A percentile compares a stretch with the other conserved stretches of the same genome.
Evolutionary conservation across 2,329 filamentous ascomycete genomes (phyloP).

Genomic region (Phoma sp.): DNA sequence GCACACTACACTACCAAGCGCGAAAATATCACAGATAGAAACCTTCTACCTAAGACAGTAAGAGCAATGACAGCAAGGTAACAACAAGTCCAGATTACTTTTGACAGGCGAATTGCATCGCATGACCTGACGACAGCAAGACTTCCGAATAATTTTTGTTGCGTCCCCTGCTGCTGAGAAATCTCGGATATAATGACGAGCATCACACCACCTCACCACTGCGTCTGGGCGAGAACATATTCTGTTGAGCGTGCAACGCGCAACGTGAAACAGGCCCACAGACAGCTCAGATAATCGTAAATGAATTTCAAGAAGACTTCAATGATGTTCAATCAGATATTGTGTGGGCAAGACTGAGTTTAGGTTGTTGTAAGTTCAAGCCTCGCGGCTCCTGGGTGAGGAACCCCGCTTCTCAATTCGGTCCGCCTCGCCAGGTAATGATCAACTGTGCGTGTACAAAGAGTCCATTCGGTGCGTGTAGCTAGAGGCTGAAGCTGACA

Average conservation of each 20-base stretch:
- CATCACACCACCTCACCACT: conserved; percentile 24
- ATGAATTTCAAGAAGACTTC: neutral
- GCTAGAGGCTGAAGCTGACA: conserved; percentile 1
- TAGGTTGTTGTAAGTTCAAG: neutral
- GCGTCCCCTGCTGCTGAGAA: neutral
- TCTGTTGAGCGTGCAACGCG: conserved; percentile 8
- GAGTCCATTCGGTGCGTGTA: neutral
- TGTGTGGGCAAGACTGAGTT: neutral
- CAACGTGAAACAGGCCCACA: neutral
- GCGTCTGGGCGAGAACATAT: conserved; percentile 2
- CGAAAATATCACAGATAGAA: neutral
- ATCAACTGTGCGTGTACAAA: neutral
- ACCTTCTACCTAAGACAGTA: neutral
- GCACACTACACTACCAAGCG: neutral
- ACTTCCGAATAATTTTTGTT: neutral
- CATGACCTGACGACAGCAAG: neutral
- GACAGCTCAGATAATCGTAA: neutral
- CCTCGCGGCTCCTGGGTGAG: neutral
- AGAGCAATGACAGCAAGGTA: neutral
- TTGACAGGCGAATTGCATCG: neutral
- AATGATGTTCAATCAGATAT: neutral
- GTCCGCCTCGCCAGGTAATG: neutral
- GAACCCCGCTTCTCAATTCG: conserved; percentile 2
- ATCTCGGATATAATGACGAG: conserved; percentile 16
- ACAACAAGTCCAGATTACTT: no score